Base-by-base conservation (phyloP, 1,139 yeast species). In the Suhomyces atakaporum region DNA sequence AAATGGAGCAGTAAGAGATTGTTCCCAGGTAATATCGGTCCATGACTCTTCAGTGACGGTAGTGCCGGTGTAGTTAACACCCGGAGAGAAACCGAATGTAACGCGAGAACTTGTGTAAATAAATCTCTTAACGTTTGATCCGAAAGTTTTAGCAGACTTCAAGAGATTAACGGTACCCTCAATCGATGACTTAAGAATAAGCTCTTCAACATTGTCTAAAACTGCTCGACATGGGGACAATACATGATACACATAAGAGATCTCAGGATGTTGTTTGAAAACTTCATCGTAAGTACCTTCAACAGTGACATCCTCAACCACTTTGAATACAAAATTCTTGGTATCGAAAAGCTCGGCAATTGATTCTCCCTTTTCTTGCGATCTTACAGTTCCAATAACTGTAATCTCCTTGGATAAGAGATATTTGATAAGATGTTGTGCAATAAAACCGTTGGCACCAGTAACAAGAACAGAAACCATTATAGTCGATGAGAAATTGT, bases 321-420 rank as follows among this genome's bases (percentile, higher is more conserved):
- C 53, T 38, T 63, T 83, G 45, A 68, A 69, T 24, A 60, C 41
- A 43, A 77, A 60, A 15, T 63, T 55, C 16, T 54, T 45, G 27
- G 56, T 63, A 10, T 14, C 10, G 20, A 26, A 26, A 8, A 14
- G 20, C 6, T 14, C 4, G n/a, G 8, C 12, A 7, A 26, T 7
- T 12, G 8, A 11, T 22, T 36, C 47, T 5, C 70, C 73, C 36
- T 64, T 62, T 12, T 45, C 51, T 2, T 45, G 49, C 5, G 66
- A 52, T 49, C 74, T 56, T n/a, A 64, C 72, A 1, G 68, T 46
- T 5, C 71, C 73, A 12, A 63, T 48, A 2, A 67, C 72, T 12
- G 42, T 40, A 47, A 65, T 63, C 3, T 59, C 60, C 18, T 55
- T 42, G 4, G 45, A 45, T 14, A 66, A 32, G 18, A 66, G 54